phyloP scores from a whole-genome alignment of 106 monocot species.

The Platanthera guangdongensis region DNA sequence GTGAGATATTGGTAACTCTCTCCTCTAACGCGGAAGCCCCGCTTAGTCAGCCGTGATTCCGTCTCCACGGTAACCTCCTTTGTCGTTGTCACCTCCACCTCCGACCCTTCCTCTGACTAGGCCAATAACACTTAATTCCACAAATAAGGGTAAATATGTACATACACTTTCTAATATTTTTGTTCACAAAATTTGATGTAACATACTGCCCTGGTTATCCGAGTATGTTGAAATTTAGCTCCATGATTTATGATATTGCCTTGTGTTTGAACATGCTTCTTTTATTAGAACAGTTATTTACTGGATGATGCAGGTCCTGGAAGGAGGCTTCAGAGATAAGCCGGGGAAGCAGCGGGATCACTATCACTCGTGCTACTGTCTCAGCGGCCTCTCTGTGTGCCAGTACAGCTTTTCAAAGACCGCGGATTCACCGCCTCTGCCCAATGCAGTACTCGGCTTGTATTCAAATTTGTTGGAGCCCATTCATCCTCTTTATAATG shows the following conservation, averaged over 20 bases:
- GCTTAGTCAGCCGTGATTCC: no score
- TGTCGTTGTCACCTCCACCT: no score
- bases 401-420: slow-evolving; percentile 65
- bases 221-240: no score
- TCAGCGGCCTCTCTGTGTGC: slow-evolving; percentile 79
- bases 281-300: not conserved
- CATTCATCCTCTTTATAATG: slow-evolving; percentile 77
- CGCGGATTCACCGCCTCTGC: slow-evolving; percentile 23
- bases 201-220: no score
- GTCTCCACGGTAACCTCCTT: no score
- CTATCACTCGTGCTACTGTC: slow-evolving; percentile 95
- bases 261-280: not conserved
- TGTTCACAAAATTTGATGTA: no score
- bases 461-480: slow-evolving; percentile 78
- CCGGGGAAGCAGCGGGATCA: slow-evolving; percentile 71
- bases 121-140: no score
- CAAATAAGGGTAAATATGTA: no score
- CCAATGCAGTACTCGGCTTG: slow-evolving; percentile 59
- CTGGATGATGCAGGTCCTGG: slow-evolving; percentile 47
- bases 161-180: no score
- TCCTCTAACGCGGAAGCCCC: no score
- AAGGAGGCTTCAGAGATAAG: slow-evolving; percentile 95
- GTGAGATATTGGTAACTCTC: no score
- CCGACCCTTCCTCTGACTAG: no score
- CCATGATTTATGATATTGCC: not conserved